A percentile compares a stretch with the other conserved stretches of the same genome.
Conservation (phyloP, 352 stramenopile genomes). For the Globisporangium polare region DNA sequence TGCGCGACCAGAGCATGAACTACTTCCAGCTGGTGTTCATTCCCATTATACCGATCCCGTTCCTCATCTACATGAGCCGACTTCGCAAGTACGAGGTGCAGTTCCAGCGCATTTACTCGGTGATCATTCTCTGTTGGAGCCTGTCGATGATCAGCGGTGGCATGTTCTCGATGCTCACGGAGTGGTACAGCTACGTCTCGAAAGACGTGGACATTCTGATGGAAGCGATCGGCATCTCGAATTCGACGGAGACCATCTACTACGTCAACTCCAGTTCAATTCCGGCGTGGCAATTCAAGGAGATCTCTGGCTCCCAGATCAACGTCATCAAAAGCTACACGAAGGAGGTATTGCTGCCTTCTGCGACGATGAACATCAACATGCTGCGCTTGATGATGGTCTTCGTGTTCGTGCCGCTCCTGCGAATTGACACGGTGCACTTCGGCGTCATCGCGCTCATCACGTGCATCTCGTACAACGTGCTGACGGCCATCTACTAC, state of each 20-base stretch:
- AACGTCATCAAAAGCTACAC: conserved; percentile 66
- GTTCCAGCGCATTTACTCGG: conserved; percentile 71
- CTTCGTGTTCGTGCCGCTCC: conserved; percentile 66
- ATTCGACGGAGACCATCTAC: conserved; percentile 29
- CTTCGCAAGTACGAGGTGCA: conserved; percentile 62
- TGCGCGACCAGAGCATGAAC: conserved; percentile 40
- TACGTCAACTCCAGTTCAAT: conserved; percentile 59
- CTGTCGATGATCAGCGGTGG: conserved; percentile 71
- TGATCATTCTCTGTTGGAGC: conserved; percentile 62
- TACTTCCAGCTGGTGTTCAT: conserved; percentile 75
- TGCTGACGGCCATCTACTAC: conserved; percentile 61
- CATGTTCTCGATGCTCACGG: conserved; percentile 81
- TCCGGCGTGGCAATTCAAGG: conserved; percentile 53
- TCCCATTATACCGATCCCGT: conserved; percentile 58
- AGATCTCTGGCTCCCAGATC: conserved; percentile 41
- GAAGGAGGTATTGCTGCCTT: conserved; percentile 53
- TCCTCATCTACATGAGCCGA: conserved; percentile 63
- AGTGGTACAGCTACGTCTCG: conserved; percentile 74
- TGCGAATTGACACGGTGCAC: conserved; percentile 73
- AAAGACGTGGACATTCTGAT: conserved; percentile 70
- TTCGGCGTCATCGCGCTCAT: conserved; percentile 53
- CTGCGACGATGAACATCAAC: conserved; percentile 80
- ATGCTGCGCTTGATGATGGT: conserved; percentile 72
- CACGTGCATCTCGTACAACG: conserved; percentile 57
- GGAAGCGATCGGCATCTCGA: conserved; percentile 40